phyloP scores from a whole-genome alignment of 345 rosid species.

The Reutealis trisperma region DNA sequence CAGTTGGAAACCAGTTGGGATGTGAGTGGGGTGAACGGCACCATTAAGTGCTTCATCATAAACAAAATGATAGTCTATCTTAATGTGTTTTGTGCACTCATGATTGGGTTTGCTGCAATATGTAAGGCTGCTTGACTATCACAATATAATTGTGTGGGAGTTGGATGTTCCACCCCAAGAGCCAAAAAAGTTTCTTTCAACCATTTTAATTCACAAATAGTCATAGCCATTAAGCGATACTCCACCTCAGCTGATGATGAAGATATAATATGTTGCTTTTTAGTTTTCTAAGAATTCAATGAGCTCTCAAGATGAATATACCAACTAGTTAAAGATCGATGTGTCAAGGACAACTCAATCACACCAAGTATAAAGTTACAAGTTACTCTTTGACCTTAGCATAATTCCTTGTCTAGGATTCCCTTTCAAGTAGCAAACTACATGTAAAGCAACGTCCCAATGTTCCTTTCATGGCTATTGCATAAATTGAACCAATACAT shows the following conservation, averaged over 20 bases:
- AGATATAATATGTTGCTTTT: neutral
- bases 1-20: neutral
- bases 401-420: neutral
- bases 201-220: neutral
- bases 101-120: too few relatives aligned
- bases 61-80: neutral
- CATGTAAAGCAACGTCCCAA: neutral
- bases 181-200: neutral
- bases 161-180: neutral
- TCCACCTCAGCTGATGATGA: neutral
- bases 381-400: neutral
- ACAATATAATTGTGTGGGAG: neutral
- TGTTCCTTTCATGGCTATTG: neutral
- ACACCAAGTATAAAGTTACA: neutral
- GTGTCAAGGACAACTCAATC: neutral
- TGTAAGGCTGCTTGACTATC: too few relatives aligned
- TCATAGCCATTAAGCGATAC: neutral
- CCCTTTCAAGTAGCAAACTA: neutral
- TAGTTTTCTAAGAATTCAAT: neutral
- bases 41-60: neutral
- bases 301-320: neutral
- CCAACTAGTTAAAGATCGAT: neutral
- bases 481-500: neutral
- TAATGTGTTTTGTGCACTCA: too few relatives aligned
- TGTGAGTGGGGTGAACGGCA: too few relatives aligned